These are phyloP conservation scores for Tuber melanosporum DNA, from an alignment of 495 filamentous ascomycete genomes.

Conservation along the genomic window DNA sequence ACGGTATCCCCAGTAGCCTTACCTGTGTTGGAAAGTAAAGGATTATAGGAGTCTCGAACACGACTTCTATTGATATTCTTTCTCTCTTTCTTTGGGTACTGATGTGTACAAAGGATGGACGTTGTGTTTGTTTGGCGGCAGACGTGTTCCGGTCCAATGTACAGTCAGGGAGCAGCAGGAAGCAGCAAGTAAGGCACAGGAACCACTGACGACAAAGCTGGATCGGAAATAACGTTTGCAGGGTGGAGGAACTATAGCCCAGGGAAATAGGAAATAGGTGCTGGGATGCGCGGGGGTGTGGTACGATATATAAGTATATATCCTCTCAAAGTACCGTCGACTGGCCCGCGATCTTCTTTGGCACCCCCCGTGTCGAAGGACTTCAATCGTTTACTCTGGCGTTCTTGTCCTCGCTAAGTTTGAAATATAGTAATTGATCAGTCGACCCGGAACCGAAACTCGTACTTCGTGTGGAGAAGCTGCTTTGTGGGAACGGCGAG, in stretches of 20 bases:
- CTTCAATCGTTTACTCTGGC: conserved; percentile 41
- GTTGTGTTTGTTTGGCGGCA: conserved; percentile 39
- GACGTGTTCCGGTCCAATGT: conserved; percentile 30
- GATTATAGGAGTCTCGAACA: conserved; percentile 36
- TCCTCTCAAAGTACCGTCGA: conserved; percentile 36
- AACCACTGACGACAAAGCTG: conserved; percentile 41
- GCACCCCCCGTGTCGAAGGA: conserved; percentile 31
- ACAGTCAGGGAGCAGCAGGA: conserved; percentile 7
- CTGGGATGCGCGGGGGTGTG: conserved; percentile 41
- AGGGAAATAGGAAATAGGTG: conserved; percentile 42
- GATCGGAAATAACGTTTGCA: conserved; percentile 42
- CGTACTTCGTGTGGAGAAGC: conserved; percentile 40
- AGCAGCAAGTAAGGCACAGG: conserved; percentile 39
- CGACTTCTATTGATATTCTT: conserved; percentile 25
- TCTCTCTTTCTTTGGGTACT: conserved; percentile 25
- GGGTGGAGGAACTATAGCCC: conserved; percentile 40
- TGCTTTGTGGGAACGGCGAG: conserved; percentile 40
- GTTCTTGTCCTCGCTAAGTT: conserved; percentile 40
- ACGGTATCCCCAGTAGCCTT: conserved; percentile 38
- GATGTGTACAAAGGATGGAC: conserved; percentile 32
- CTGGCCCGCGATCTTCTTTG: conserved; percentile 37
- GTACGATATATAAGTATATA: conserved; percentile 41
- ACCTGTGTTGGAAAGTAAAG: conserved; percentile 29
- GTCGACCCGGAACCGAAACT: conserved; percentile 41
- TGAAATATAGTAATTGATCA: conserved; percentile 40